Conservation (phyloP, 1,139 yeast species). For the Hansenula sp. region DNA sequence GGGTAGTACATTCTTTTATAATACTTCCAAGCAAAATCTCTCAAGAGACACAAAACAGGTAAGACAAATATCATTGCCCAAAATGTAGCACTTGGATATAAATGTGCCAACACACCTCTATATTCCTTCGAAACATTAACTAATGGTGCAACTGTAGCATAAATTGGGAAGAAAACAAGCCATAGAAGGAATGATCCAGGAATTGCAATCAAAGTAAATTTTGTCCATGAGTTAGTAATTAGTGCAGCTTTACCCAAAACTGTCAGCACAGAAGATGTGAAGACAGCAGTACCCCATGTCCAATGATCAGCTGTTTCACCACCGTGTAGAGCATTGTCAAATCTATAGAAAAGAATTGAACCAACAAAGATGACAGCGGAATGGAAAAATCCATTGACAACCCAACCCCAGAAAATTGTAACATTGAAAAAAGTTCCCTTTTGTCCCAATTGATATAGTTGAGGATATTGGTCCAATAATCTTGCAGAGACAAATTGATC, state of each 20-base stretch:
- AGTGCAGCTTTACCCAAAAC: constrained; percentile 94
- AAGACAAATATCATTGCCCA: constrained; percentile 83
- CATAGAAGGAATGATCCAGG: constrained; percentile 90
- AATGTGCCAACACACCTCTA: constrained; percentile 68
- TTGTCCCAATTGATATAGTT: constrained; percentile 87
- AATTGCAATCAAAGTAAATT: constrained; percentile 84
- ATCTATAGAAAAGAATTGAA: constrained; percentile 60
- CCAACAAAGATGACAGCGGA: constrained; percentile 82
- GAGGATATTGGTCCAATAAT: constrained; percentile 86
- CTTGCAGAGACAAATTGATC: constrained; percentile 95
- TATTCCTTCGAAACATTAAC: constrained; percentile 82
- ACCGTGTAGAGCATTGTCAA: constrained; percentile 59
- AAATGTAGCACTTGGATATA: constrained; percentile 75
- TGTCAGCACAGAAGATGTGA: constrained; percentile 82
- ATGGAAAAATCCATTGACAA: constrained; percentile 90
- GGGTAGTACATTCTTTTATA: constrained; percentile 90
- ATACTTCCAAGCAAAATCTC: constrained; percentile 94
- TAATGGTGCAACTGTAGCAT: constrained; percentile 80
- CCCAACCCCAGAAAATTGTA: constrained; percentile 96
- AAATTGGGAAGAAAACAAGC: constrained; percentile 84
- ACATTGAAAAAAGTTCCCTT: constrained; percentile 85
- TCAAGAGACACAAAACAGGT: constrained; percentile 69
- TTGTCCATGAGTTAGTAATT: constrained; percentile 91
- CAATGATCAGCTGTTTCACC: constrained; percentile 87
- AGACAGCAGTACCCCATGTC: constrained; percentile 93